Conservation (phyloP, 2,329 filamentous ascomycete species). For the Fusarium dimerum region DNA sequence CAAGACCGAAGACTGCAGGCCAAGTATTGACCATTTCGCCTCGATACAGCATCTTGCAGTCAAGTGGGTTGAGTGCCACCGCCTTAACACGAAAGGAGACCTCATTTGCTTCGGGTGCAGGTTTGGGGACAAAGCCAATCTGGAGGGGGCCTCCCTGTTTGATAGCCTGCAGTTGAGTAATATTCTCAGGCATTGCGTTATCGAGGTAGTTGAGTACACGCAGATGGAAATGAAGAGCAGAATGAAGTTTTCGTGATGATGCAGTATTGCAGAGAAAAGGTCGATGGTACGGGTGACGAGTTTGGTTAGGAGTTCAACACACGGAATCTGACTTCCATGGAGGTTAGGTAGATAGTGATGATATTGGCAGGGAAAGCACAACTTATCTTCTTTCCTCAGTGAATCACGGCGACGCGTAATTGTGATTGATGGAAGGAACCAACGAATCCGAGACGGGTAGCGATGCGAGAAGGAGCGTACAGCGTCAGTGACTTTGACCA, state of each 20-base stretch:
- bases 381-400: neutral
- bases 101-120: conserved; percentile 12
- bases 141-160: conserved; percentile 17
- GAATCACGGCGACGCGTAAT: neutral
- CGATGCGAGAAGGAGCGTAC: neutral
- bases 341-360: neutral
- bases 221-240: neutral
- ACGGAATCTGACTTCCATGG: neutral
- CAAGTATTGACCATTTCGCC: conserved; percentile 19
- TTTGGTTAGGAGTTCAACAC: neutral
- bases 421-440: neutral
- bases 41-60: conserved; percentile 21
- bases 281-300: neutral
- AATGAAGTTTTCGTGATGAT: neutral
- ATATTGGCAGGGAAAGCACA: neutral
- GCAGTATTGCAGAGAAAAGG: neutral
- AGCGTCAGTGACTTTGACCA: neutral
- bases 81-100: conserved; percentile 22
- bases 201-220: neutral
- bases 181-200: conserved; percentile 9
- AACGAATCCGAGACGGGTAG: neutral
- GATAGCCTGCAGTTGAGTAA: conserved; percentile 18
- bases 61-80: conserved; percentile 24
- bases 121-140: conserved; percentile 14
- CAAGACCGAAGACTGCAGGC: conserved; percentile 21